A percentile compares a stretch with the other conserved stretches of the same genome.
phyloP scores from a whole-genome alignment of 768 basidiomycete species.

The Tulasnella sp. region DNA sequence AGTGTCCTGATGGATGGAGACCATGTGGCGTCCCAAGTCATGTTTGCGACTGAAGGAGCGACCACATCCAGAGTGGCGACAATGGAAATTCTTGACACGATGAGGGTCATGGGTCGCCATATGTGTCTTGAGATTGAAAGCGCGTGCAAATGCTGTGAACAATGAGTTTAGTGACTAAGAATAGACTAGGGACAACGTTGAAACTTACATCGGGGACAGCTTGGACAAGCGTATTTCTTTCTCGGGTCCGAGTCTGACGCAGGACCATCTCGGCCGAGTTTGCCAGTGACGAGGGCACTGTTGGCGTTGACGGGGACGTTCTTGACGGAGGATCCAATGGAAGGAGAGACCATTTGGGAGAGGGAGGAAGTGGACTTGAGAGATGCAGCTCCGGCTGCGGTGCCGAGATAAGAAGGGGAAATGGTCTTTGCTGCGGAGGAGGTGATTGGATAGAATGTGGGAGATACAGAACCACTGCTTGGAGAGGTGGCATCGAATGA shows the following conservation, averaged over 20 bases:
- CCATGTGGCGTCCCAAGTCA: constrained; percentile 79
- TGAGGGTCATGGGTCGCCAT: constrained; percentile 91
- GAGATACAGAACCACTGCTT: constrained; percentile 14
- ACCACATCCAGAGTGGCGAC: constrained; percentile 72
- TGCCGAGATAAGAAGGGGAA: constrained; percentile 41
- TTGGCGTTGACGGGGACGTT: constrained; percentile 9
- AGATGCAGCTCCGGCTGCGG: background rate
- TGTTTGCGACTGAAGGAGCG: constrained; percentile 92
- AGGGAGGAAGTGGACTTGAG: background rate
- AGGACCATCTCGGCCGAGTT: background rate
- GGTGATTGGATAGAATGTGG: constrained; percentile 17
- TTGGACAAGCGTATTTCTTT: constrained; percentile 64
- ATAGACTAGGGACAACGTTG: too few relatives aligned
- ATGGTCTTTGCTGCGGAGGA: constrained; percentile 30
- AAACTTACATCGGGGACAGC: constrained; percentile 55
- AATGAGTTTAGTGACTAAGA: too few relatives aligned
- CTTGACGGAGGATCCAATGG: background rate
- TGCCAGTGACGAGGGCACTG: background rate
- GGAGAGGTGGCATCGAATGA: constrained; percentile 15
- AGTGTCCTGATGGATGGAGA: constrained; percentile 72
- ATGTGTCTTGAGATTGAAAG: constrained; percentile 92
- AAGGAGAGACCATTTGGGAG: background rate
- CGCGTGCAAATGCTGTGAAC: constrained; percentile 67
- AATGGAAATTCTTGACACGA: constrained; percentile 76
- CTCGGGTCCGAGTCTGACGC: constrained; percentile 37